Base-by-base conservation (phyloP, 768 basidiomycete genomes). In the Bullera alba region DNA sequence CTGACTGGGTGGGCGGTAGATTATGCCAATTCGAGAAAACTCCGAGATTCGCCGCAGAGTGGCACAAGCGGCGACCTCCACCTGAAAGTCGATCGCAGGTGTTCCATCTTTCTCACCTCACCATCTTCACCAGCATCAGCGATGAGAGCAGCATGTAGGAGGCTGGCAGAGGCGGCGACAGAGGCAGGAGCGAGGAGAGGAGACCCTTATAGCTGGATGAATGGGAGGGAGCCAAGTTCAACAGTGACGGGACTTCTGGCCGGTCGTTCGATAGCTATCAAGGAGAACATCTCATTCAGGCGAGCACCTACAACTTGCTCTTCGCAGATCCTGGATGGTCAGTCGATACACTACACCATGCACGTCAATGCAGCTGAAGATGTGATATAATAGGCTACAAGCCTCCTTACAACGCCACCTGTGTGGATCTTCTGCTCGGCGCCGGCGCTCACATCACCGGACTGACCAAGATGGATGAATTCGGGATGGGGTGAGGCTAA, bases 381-480 rank as follows among this genome's bases (percentile, higher is more conserved):
- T 35, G 34, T 37, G 23, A 39, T 36, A 1, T 14, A 12, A 30
- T 58, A 89, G 86, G 79, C 32, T 95, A 86, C 64, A 70, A 60
- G 0, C 81, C 92, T 0, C 87, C 88, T 0, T 89, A 85, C 65
- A 85, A 89, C 67, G 87, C 93, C 42, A 93, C 89, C 0, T 86
- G 85, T 5, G 86, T 95, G 0, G 53, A 73, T 3, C 73, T 83
- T 8, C 72, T 97, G 2, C 76, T 77, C 1, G 54, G 75, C 0
- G 74, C 76, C 0, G 90, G 89, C 0, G 89, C 84, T 0, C 72
- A 80, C 16, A 78, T 96, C 10, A 64, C 85, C 1, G 93, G 90
- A 1, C 95, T 95, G 74, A 84, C 91, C 0, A 92, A 93, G 66
- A 88, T 89, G 70, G 93, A 99, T 67, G 92, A 97, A 73, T 97